Evolutionary conservation across 352 stramenopile species (phyloP).

Genomic region (Pythium vanterpoolii): DNA sequence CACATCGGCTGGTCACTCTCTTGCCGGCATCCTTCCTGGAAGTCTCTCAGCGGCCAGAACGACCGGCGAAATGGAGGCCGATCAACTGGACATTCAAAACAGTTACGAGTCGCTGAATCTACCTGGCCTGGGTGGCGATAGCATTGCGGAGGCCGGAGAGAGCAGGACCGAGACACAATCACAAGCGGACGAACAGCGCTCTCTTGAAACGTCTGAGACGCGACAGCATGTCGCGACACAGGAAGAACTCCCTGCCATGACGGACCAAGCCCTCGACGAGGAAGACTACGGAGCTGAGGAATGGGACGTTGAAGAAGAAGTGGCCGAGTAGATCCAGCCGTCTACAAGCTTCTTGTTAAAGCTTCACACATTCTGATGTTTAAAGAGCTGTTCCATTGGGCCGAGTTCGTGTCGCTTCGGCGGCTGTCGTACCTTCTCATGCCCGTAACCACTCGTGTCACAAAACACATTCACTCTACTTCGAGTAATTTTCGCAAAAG

Average conservation of each 20-base stretch:
- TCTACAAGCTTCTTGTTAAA: too few species aligned
- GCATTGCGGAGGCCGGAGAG: constrained; percentile 12
- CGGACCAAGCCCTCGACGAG: constrained; percentile 17
- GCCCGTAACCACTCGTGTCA: not conserved
- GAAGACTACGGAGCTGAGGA: constrained; percentile 61
- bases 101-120: constrained; percentile 69
- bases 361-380: too few species aligned
- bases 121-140: constrained; percentile 31
- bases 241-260: not conserved
- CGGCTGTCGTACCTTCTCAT: not conserved
- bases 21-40: constrained; percentile 20
- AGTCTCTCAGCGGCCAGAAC: not conserved
- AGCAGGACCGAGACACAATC: not conserved
- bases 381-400: too few species aligned
- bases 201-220: constrained; percentile 16
- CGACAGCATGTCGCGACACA: constrained; percentile 6
- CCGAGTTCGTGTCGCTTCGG: constrained; percentile 1
- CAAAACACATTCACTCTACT: too few species aligned
- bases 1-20: constrained; percentile 2
- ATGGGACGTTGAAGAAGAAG: constrained; percentile 54
- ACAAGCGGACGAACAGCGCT: not conserved
- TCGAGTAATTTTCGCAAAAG: too few species aligned
- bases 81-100: constrained; percentile 23
- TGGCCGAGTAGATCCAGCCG: constrained; percentile 2
- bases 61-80: not conserved